Base-by-base conservation (phyloP, 1,139 yeast genomes). In the Debaryomycetaceae sp. region DNA sequence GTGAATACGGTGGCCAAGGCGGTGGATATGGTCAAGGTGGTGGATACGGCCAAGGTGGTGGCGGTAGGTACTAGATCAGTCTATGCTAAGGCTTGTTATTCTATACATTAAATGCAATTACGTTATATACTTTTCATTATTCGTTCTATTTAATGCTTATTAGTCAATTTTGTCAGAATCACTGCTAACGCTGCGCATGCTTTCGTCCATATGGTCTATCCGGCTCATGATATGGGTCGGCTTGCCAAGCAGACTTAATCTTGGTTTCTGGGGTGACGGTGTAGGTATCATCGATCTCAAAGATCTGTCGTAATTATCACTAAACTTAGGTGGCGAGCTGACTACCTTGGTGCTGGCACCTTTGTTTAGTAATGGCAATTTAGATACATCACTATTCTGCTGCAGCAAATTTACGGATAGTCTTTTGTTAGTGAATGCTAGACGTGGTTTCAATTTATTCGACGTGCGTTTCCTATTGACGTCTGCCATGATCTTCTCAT, bases 291-390 rank as follows among this genome's bases (percentile, higher is more conserved):
- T 41, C 22, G 35, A 36, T 11, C 34, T 37, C 6, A 27, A 8
- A 3, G 31, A 27, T 11, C 31, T 27, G 31, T 27, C 31, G 31
- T 27, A 27, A 11, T 11, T 11, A 3, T 7, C 11, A 27, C 11
- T 4, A 3, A 11, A 27, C 31, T 27, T 27, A 11, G 11, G 11
- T 3, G 31, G 31, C 11, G 45, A 34, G 13, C 20, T 37, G 9
- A 34, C 34, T 6, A 64, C 44, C 44, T 56, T 62, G 1, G 64
- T 57, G 47, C 71, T 66, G 11, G 74, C 75, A 43, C 56, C 63
- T 44, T 66, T 70, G 48, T 70, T 70, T 34, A 70, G 59, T 24
- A 70, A 51, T 3, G 71, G 71, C 23, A 58, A 50, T 44, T 56
- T 60, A 9, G 61, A 45, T 5, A 42, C 38, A 17, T 49, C 51